phyloP scores from a whole-genome alignment of 805 yeast genomes.

The Pichia scutulata region DNA sequence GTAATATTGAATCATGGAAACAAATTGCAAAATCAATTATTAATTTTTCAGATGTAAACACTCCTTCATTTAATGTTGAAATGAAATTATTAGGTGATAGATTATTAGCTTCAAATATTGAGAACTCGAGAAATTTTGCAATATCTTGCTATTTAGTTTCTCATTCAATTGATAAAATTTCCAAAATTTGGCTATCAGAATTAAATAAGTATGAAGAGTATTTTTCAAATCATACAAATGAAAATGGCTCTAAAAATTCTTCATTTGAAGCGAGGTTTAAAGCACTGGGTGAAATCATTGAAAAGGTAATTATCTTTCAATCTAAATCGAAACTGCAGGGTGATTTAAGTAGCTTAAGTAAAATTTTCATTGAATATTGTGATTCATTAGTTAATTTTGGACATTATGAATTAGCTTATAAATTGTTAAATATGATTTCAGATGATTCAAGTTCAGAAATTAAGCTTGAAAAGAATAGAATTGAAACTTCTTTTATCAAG shows the following conservation, averaged over 20 bases:
- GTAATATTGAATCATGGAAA: constrained; percentile 75
- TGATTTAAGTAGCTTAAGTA: constrained; percentile 42
- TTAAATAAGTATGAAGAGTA: constrained; percentile 34
- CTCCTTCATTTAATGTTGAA: constrained; percentile 43
- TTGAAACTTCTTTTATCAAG: constrained; percentile 48
- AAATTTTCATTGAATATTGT: constrained; percentile 74
- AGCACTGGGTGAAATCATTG: constrained; percentile 74
- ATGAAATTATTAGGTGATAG: constrained; percentile 74
- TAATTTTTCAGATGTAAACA: constrained; percentile 37
- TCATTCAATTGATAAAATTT: constrained; percentile 67
- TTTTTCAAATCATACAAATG: constrained; percentile 39
- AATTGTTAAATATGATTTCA: constrained; percentile 65
- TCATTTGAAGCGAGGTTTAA: constrained; percentile 79
- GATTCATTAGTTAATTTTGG: constrained; percentile 75
- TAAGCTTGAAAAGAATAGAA: constrained; percentile 69
- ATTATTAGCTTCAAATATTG: constrained; percentile 37
- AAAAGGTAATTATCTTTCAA: constrained; percentile 72
- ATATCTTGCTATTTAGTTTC: constrained; percentile 74
- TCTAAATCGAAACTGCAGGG: constrained; percentile 39
- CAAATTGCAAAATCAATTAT: constrained; percentile 65
- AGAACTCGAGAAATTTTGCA: constrained; percentile 59
- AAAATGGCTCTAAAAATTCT: constrained; percentile 34
- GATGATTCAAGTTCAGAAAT: constrained; percentile 57
- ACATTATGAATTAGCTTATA: constrained; percentile 71
- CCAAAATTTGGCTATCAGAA: constrained; percentile 80